Percentiles rank a stretch among this genome's conserved stretches.
These are phyloP conservation scores for Mycena haematopus DNA, from an alignment of 768 basidiomycete genomes.

Conservation along the genomic window DNA sequence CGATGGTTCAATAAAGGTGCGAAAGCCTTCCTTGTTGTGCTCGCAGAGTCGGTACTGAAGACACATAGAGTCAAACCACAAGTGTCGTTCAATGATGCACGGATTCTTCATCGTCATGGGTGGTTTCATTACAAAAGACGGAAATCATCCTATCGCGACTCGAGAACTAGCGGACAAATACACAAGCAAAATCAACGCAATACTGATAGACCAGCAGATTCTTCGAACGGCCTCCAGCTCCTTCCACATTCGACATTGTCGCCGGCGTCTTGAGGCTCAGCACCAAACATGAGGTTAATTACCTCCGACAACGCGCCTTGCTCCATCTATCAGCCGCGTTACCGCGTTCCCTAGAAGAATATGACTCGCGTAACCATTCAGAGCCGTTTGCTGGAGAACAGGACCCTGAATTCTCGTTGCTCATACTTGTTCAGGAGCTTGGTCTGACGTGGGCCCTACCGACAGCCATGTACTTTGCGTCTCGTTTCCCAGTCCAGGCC, in stretches of 20 bases:
- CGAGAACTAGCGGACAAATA: no score
- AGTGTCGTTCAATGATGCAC: no score
- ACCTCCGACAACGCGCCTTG: slow-evolving; percentile 12
- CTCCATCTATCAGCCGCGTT: background rate
- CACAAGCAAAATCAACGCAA: no score
- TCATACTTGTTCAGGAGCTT: background rate
- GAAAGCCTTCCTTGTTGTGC: no score
- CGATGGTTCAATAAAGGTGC: no score
- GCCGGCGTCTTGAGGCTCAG: slow-evolving; percentile 11
- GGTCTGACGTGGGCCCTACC: slow-evolving; percentile 9
- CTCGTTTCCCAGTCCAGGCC: background rate
- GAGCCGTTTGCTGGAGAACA: background rate
- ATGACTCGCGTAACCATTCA: background rate
- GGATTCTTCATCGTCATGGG: no score
- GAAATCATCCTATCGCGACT: no score
- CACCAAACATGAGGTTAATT: slow-evolving; percentile 20
- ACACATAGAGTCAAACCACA: no score
- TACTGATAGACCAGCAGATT: background rate
- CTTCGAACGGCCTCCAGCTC: slow-evolving; percentile 15
- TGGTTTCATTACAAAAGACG: no score
- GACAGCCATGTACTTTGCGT: background rate
- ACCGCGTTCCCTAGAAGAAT: background rate
- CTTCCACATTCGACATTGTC: slow-evolving; percentile 10
- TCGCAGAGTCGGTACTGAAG: no score
- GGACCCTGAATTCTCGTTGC: background rate